Percentiles rank a stretch among this genome's conserved stretches.
These are phyloP conservation scores for Suillus paluster DNA, from an alignment of 768 basidiomycete species.

Conservation along the genomic window DNA sequence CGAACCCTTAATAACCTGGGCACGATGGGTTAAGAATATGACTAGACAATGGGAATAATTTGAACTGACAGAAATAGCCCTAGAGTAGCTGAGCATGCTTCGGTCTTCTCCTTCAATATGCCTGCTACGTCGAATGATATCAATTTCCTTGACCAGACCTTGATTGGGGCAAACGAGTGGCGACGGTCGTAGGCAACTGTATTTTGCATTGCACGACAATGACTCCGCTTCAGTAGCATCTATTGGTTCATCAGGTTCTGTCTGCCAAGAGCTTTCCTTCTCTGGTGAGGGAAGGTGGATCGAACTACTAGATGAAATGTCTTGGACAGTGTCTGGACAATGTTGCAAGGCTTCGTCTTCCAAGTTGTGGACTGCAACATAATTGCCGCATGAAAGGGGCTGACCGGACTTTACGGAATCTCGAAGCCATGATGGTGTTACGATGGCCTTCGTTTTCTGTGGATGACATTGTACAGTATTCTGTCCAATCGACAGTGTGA, in stretches of 20 bases:
- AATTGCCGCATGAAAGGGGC: slow-evolving; percentile 55
- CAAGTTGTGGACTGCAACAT: slow-evolving; percentile 59
- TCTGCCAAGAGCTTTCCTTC: neutral
- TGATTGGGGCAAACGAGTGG: slow-evolving; percentile 77
- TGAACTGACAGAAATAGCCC: slow-evolving; percentile 67
- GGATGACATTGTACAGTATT: slow-evolving; percentile 8
- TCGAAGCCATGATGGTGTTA: slow-evolving; percentile 73
- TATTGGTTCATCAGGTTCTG: slow-evolving; percentile 25
- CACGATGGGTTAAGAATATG: slow-evolving; percentile 8
- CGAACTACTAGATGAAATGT: neutral
- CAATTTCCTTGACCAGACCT: slow-evolving; percentile 58
- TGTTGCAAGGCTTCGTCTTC: slow-evolving; percentile 48
- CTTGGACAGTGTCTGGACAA: slow-evolving; percentile 40
- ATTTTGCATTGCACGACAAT: slow-evolving; percentile 40
- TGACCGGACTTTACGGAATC: slow-evolving; percentile 54
- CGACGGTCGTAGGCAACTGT: slow-evolving; percentile 65
- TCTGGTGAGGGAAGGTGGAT: neutral
- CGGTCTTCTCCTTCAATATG: slow-evolving; percentile 68
- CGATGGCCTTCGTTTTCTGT: slow-evolving; percentile 70
- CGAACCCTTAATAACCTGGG: slow-evolving; percentile 53
- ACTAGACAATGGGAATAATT: slow-evolving; percentile 2
- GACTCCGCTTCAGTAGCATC: slow-evolving; percentile 19
- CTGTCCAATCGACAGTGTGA: neutral
- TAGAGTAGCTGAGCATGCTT: slow-evolving; percentile 73
- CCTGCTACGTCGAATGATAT: slow-evolving; percentile 58